A percentile compares a stretch with the other conserved stretches of the same genome.
Conservation (phyloP, 2,329 filamentous ascomycete species). For the Zasmidium angulare region DNA sequence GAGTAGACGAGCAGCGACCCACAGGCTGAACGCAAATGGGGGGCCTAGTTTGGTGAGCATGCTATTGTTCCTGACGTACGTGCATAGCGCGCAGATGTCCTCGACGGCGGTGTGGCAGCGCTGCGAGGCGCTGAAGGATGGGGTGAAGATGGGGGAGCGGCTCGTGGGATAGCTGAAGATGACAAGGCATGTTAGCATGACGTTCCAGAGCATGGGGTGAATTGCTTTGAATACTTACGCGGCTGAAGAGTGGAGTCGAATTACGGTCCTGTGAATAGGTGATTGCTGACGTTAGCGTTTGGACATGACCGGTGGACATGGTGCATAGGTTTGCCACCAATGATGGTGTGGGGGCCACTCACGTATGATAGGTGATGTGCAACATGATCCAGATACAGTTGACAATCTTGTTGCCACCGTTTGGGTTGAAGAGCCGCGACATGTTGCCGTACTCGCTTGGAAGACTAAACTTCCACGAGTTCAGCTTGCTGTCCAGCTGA, state of each 20-base stretch:
- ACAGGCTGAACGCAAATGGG: conserved; percentile 87
- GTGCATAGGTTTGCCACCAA: not conserved
- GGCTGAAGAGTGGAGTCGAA: conserved; percentile 86
- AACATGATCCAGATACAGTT: conserved; percentile 89
- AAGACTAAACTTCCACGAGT: conserved; percentile 79
- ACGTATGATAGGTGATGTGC: conserved; percentile 85
- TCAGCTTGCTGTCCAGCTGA: conserved; percentile 76
- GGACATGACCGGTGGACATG: conserved; percentile 5
- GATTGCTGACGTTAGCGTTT: conserved; percentile 25
- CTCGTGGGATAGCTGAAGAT: conserved; percentile 75
- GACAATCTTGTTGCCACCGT: conserved; percentile 62
- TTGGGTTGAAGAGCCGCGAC: conserved; percentile 68
- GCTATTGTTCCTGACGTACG: conserved; percentile 72
- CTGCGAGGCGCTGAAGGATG: conserved; percentile 81
- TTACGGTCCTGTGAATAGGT: conserved; percentile 61
- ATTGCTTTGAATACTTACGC: conserved; percentile 44
- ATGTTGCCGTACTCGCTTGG: conserved; percentile 84
- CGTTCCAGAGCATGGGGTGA: not conserved
- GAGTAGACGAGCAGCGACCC: conserved; percentile 84
- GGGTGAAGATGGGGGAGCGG: conserved; percentile 82
- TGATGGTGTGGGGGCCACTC: conserved; percentile 33
- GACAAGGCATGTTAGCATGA: not conserved
- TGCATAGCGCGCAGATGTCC: conserved; percentile 74
- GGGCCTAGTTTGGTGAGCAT: conserved; percentile 80
- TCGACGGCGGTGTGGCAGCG: conserved; percentile 80